Evolutionary conservation across 441 rosid species (phyloP), one percentile per base, ranked within the genome.

Genomic region (Euphorbia corollata): DNA sequence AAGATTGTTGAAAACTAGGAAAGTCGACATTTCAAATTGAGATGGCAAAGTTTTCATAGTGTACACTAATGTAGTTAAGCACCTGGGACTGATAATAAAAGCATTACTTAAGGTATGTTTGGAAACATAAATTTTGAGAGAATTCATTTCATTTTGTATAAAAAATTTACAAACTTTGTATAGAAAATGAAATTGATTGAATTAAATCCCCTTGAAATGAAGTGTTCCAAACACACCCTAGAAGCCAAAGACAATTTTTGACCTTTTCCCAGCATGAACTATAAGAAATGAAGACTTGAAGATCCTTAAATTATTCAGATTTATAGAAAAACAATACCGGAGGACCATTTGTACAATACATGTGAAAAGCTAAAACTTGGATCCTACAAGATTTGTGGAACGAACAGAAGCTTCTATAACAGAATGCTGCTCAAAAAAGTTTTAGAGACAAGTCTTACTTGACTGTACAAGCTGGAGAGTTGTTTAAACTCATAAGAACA

Each of bases 61-160:
- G 38, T 18, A 1, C 4, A 56, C 7, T 56, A 34, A 56, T 56
- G 36, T 23, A 8, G 23, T 12, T 56, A 13, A 11, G 32, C 36
- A 27, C 8, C 23, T 47, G 67, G 67, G 12, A 63, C 39, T 16
- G 38, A 63, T 4, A 34, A 63, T 27, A n/a, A 41, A 64, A n/a
- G n/a, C n/a, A 19, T 36, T 19, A 51, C 23, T 63, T 58, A n/a
- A n/a, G n/a, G n/a, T n/a, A n/a, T n/a, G n/a, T n/a, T n/a, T n/a
- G n/a, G n/a, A n/a, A n/a, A n/a, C n/a, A n/a, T n/a, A n/a, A n/a
- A n/a, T n/a, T n/a, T n/a, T n/a, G n/a, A n/a, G n/a, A n/a, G n/a
- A n/a, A n/a, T n/a, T n/a, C n/a, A n/a, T n/a, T n/a, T n/a, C n/a
- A n/a, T n/a, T n/a, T n/a, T n/a, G n/a, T n/a, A n/a, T n/a, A n/a